Base-by-base conservation (phyloP, 2,329 filamentous ascomycete species). In the Aureobasidium sp. region DNA sequence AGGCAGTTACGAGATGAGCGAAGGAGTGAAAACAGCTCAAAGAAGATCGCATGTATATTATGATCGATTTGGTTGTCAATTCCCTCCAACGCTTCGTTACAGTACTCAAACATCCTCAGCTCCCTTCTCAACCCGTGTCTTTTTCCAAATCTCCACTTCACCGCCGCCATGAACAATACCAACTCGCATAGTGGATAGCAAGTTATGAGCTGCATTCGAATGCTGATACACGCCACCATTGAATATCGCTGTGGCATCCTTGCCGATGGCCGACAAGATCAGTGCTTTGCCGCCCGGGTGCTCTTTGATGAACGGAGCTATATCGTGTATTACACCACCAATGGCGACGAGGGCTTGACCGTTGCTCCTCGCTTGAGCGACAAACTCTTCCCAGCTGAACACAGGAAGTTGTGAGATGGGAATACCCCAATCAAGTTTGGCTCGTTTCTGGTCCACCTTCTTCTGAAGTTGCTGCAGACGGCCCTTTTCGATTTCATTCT, bases 121-220 rank as follows among this genome's bases (percentile, higher is more conserved):
- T 80, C 92, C 91, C 80, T 89, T 90, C 77, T 92, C 89, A 69
- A 86, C 84, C 75, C 91, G 87, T 62, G 88, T 85, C 46, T 89
- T 87, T 84, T 94, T 94, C 90, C 90, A 95, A 76, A 94, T 91
- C 81, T 95, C 90, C 34, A 95, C 90, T 75, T 94, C 90, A 73
- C 89, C 91, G 44, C 90, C 90, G 66, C 90, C 90, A 53, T 89
- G 88, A 66, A 95, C 87, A 52, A 95, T 89, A 75, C 89, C 90
- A 13, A 94, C 87, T 67, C 90, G 84, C 89, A 94, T 94, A 67
- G 89, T 94, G 8, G 88, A 91, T 65, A 95, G 82, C 64, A 94
- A 77, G 78, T 95, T 95, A 81, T 95, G 90, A 39, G 90, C 90
- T 61, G 89, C 90, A 77, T 95, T 95, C 73, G 87, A 91, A 80